phyloP scores from a whole-genome alignment of 768 basidiomycete genomes.

The Hypholoma sublateritium region DNA sequence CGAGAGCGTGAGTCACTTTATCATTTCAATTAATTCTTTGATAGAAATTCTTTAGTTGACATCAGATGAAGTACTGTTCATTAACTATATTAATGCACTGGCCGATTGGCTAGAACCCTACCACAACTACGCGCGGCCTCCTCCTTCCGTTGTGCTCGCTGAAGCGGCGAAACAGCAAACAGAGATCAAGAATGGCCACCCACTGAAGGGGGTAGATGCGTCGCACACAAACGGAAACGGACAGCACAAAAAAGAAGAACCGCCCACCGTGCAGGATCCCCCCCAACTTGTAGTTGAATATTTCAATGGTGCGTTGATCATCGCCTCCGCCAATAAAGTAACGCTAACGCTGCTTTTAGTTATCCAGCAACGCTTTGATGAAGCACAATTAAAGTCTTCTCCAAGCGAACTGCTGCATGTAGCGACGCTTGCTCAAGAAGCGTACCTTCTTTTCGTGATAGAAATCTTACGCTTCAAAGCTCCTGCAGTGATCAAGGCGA shows the following conservation, averaged over 20 bases:
- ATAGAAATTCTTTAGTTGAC: conserved; percentile 50
- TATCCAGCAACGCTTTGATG: conserved; percentile 53
- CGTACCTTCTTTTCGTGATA: conserved; percentile 67
- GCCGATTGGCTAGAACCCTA: conserved; percentile 78
- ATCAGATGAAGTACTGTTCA: conserved; percentile 54
- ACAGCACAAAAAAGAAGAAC: conserved; percentile 66
- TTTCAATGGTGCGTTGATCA: conserved; percentile 55
- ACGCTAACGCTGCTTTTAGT: conserved; percentile 32
- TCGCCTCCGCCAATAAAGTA: too few species aligned
- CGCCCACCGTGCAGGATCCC: conserved; percentile 61
- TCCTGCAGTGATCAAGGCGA: conserved; percentile 63
- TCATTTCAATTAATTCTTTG: conserved; percentile 1
- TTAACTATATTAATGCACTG: conserved; percentile 60
- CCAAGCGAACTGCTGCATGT: conserved; percentile 67
- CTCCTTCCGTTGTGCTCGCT: conserved; percentile 65
- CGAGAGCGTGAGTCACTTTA: conserved; percentile 28
- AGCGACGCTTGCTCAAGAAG: conserved; percentile 76
- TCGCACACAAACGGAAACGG: conserved; percentile 45
- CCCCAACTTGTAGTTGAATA: conserved; percentile 53
- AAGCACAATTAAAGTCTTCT: conserved; percentile 38
- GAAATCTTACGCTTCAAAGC: conserved; percentile 76
- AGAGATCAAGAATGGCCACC: conserved; percentile 67
- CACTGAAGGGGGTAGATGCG: conserved; percentile 62
- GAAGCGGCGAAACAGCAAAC: conserved; percentile 75
- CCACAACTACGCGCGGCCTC: conserved; percentile 73